phyloP scores from a whole-genome alignment of 495 filamentous ascomycete genomes.

The Daldinia grandis region DNA sequence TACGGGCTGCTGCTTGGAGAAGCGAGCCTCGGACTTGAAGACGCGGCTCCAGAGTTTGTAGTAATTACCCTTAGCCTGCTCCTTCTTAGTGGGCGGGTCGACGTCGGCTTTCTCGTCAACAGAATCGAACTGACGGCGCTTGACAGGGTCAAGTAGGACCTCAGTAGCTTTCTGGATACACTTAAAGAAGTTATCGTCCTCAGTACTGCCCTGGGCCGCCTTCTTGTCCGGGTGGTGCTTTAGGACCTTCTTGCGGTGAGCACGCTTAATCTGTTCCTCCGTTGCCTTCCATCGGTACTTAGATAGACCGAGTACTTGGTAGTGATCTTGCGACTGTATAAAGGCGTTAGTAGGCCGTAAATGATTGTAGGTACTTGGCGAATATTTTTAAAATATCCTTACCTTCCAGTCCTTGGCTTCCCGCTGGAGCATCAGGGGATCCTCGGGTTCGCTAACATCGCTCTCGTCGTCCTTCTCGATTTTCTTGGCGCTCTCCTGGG shows the following conservation, averaged over 20 bases:
- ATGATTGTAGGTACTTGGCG: background rate
- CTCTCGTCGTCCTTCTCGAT: conserved; percentile 89
- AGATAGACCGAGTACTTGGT: conserved; percentile 91
- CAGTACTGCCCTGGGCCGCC: conserved; percentile 82
- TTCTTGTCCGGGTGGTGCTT: conserved; percentile 99
- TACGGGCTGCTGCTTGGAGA: conserved; percentile 89
- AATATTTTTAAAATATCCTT: conserved; percentile 29
- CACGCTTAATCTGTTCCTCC: conserved; percentile 97
- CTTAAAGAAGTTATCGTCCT: conserved; percentile 99
- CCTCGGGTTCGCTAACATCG: conserved; percentile 92
- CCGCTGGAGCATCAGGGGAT: conserved; percentile 85
- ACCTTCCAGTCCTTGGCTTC: conserved; percentile 99
- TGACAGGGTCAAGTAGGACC: conserved; percentile 87
- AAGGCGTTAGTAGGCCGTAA: conserved; percentile 40
- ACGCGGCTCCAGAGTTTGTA: conserved; percentile 91
- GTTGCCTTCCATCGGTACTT: conserved; percentile 92
- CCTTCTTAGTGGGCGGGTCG: conserved; percentile 91
- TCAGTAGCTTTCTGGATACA: conserved; percentile 99
- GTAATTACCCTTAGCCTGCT: conserved; percentile 81
- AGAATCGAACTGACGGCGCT: conserved; percentile 94
- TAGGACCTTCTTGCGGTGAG: conserved; percentile 99
- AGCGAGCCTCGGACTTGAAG: conserved; percentile 89
- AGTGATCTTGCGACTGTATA: conserved; percentile 89
- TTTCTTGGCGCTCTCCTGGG: conserved; percentile 92
- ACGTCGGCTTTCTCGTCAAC: conserved; percentile 93